Percentiles rank a stretch among this genome's conserved stretches.
These are phyloP conservation scores for Dactylellina leptospora DNA, from an alignment of 2,329 filamentous ascomycete genomes.

Conservation along the genomic window DNA sequence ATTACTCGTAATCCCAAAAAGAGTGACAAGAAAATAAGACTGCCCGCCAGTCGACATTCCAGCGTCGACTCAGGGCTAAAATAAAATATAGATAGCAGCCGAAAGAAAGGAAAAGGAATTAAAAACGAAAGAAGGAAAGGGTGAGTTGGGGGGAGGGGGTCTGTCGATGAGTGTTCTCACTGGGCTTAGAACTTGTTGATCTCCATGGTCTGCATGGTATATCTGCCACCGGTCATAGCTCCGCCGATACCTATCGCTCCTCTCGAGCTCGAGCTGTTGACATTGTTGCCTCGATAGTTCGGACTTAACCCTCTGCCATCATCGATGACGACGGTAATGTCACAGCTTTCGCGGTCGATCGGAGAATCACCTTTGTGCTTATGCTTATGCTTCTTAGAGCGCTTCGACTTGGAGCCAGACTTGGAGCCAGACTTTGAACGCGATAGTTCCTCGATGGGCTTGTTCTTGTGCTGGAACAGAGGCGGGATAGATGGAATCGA, in stretches of 20 bases:
- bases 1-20: slow-evolving; percentile 17
- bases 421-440: slow-evolving; percentile 10
- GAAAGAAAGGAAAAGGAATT: not conserved
- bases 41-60: slow-evolving; percentile 41
- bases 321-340: slow-evolving; percentile 45
- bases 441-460: slow-evolving; percentile 10
- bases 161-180: not conserved
- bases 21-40: slow-evolving; percentile 37
- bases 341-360: slow-evolving; percentile 41
- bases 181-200: slow-evolving; percentile 45
- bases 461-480: slow-evolving; percentile 49
- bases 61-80: slow-evolving; percentile 28
- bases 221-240: slow-evolving; percentile 49
- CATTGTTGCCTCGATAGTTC: slow-evolving; percentile 30
- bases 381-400: slow-evolving; percentile 4
- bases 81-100: too few species aligned
- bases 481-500: slow-evolving; percentile 41
- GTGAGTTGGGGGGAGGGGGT: not conserved
- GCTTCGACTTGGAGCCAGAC: not conserved
- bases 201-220: slow-evolving; percentile 49
- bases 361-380: slow-evolving; percentile 8
- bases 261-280: slow-evolving; percentile 13
- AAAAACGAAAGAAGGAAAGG: not conserved
- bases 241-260: slow-evolving; percentile 38
- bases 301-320: slow-evolving; percentile 18